Conservation (phyloP, 169 alveolate genomes). For the Eimeria praecox region DNA sequence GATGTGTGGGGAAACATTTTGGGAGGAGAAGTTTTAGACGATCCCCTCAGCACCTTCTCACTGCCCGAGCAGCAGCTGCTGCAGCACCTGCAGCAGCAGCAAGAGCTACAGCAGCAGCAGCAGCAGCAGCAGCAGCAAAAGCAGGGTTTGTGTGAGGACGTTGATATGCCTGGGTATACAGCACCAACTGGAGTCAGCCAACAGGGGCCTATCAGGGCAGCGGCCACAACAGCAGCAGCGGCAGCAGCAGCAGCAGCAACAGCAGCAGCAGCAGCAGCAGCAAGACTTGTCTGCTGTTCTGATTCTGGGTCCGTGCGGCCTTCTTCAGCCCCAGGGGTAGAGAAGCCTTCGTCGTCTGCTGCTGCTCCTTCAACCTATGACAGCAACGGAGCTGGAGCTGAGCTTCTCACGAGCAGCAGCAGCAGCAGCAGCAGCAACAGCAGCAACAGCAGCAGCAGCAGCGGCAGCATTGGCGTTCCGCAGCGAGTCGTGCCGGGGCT, state of each 20-base stretch:
- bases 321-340: not conserved
- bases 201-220: not conserved
- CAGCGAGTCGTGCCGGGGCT: not conserved
- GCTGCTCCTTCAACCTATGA: constrained; percentile 3
- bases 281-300: not conserved
- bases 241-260: constrained; percentile 2
- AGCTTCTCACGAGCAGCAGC: not conserved
- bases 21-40: constrained; percentile 45
- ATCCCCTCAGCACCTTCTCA: constrained; percentile 12
- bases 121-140: not conserved
- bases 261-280: not conserved
- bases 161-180: not conserved
- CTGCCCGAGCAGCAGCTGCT: constrained; percentile 5
- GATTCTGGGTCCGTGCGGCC: not conserved
- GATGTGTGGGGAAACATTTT: not conserved
- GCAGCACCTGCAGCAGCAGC: constrained; percentile 33
- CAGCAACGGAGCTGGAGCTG: not conserved
- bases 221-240: not conserved
- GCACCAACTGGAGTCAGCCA: not conserved
- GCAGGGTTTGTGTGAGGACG: no score
- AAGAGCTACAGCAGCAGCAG: not conserved
- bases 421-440: not conserved
- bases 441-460: constrained; percentile 41
- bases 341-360: not conserved
- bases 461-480: not conserved